phyloP scores from a whole-genome alignment of 1,284 basidiomycete species.

The Apiotrichum akiyoshidainum region DNA sequence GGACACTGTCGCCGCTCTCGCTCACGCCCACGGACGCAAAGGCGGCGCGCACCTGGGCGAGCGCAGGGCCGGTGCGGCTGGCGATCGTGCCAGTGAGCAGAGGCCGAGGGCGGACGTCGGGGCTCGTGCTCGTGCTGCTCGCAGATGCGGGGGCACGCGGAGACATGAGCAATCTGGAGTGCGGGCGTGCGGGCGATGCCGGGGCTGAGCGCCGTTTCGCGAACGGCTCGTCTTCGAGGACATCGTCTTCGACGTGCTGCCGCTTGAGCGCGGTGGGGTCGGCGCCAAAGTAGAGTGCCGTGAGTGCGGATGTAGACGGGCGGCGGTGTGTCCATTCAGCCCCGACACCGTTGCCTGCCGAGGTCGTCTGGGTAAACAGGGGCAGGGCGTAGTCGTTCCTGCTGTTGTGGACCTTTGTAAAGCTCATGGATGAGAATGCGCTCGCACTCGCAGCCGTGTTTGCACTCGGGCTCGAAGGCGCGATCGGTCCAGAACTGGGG shows the following conservation, averaged over 20 bases:
- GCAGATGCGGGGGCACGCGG: background rate
- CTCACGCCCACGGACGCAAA: constrained; percentile 1
- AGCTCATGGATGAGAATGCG: too few species aligned
- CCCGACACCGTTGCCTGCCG: too few species aligned
- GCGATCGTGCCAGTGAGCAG: background rate
- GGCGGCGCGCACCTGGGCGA: constrained; percentile 3
- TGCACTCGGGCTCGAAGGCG: too few species aligned
- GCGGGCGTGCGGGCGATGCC: background rate
- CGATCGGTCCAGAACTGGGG: background rate
- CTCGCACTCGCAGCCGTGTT: too few species aligned
- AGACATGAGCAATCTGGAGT: background rate
- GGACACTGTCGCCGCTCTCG: too few species aligned
- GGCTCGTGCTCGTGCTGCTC: background rate
- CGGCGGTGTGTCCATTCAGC: background rate
- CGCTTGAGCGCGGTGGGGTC: background rate
- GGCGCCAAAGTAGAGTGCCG: background rate
- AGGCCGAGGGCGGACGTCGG: background rate
- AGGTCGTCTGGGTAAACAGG: too few species aligned
- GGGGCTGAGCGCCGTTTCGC: constrained; percentile 5
- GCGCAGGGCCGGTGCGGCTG: background rate
- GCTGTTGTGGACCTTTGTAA: too few species aligned
- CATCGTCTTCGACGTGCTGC: background rate
- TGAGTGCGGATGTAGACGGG: background rate
- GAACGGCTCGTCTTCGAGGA: background rate
- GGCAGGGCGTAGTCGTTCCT: too few species aligned